Base-by-base conservation (phyloP, 2,329 filamentous ascomycete species). In the Neofusicoccum ribis region DNA sequence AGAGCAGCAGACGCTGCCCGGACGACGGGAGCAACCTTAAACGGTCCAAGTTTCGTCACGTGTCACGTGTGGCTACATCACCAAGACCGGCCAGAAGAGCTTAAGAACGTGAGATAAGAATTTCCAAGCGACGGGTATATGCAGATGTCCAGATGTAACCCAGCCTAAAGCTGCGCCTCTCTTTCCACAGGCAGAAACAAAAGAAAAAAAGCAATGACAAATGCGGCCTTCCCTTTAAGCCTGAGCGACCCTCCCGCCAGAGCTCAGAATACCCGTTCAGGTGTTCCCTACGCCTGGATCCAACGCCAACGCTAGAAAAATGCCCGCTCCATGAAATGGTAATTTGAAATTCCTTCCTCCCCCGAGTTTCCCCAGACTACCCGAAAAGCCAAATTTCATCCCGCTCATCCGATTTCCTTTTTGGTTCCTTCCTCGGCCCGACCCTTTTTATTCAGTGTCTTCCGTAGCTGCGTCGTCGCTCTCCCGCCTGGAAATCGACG, bases 1-100 rank as follows among this genome's bases (percentile, higher is more conserved):
- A 36, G 49, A 34, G 15, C 36, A 43, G 20, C 37, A 39, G 36
- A 58, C 9, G 20, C 12, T 7, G 2, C 36, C 17, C 56, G 56
- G 56, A 47, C 56, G 56, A 60, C 56, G 56, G 56, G 56, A 60
- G 56, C 41, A 60, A 60, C 56, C 56, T 60, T 60, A 60, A 60
- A 46, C n/a, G 27, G 43, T 39, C 15, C 31, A 52, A 52, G 50
- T 20, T 31, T 31, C 23, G 31, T 60, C 56, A 47, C 56, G 56
- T 47, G 56, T 31, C 14, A 43, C 23, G n/a, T 37, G 20, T 44
- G 37, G 20, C 23, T 20, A 31, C 36, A 14, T 9, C 12, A 27
- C 23, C 37, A 41, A 41, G 36, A 56, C n/a, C n/a, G 14, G 14
- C 15, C 14, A 31, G 31, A 11, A 59, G 39, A 59, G 39, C 23